Evolutionary conservation across 495 filamentous ascomycete species (phyloP).

Genomic region (Trichoderma asperelloides): DNA sequence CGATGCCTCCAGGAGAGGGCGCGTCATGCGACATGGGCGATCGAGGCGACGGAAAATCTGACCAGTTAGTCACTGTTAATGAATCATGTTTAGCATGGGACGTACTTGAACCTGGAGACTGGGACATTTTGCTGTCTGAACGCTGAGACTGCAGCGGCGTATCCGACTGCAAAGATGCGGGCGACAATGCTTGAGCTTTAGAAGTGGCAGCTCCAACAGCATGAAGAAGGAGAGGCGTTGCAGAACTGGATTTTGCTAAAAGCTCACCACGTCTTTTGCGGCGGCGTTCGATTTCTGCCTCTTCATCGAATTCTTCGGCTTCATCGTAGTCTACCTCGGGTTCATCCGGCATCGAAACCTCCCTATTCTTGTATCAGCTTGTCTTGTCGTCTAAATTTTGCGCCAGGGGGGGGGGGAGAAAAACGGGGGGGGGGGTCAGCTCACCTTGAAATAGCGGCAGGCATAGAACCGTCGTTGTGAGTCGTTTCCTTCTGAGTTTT

Average conservation of each 20-base stretch:
- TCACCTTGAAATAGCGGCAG: not conserved
- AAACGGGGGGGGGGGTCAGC: not conserved
- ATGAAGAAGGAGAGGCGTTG: conserved; percentile 68
- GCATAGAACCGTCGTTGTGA: conserved; percentile 28
- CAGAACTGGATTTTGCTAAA: conserved; percentile 68
- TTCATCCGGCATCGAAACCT: conserved; percentile 13
- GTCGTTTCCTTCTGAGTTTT: conserved; percentile 53
- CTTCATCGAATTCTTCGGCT: conserved; percentile 60
- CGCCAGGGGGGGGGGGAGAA: not conserved
- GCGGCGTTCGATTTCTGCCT: conserved; percentile 73
- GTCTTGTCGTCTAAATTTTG: not conserved
- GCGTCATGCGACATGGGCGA: conserved; percentile 24
- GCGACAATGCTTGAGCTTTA: conserved; percentile 48
- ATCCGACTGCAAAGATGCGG: conserved; percentile 38
- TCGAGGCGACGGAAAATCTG: conserved; percentile 17
- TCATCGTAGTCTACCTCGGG: conserved; percentile 34
- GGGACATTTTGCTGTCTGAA: conserved; percentile 15
- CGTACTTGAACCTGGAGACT: conserved; percentile 35
- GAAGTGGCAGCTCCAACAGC: conserved; percentile 39
- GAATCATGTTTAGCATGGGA: not conserved
- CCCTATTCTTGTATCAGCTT: conserved; percentile 3
- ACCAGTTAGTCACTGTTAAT: conserved; percentile 9
- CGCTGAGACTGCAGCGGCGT: conserved; percentile 21
- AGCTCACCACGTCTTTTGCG: conserved; percentile 82
- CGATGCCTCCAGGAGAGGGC: conserved; percentile 33